Percentiles rank a stretch among this genome's conserved stretches.
Evolutionary conservation across 2,329 filamentous ascomycete species (phyloP).

Genomic region (Aureobasidium sp.): DNA sequence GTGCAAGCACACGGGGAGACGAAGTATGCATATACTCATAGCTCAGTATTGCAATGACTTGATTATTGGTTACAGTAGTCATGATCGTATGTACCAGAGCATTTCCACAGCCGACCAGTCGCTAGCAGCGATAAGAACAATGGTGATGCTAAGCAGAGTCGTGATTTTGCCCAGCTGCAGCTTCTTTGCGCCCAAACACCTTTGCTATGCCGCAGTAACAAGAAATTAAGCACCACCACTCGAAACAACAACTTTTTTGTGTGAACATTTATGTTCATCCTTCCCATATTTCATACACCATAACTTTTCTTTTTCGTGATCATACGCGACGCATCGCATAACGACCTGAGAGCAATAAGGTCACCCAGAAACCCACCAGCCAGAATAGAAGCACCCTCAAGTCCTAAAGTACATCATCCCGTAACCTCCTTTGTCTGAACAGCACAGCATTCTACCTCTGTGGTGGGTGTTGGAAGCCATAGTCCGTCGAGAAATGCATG

Average conservation of each 20-base stretch:
- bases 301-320: neutral
- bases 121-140: neutral
- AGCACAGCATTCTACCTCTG: constrained; percentile 6
- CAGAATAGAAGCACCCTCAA: neutral
- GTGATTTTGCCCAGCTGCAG: neutral
- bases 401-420: neutral
- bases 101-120: neutral
- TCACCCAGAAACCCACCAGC: neutral
- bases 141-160: neutral
- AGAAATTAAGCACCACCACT: neutral
- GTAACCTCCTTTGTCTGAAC: neutral
- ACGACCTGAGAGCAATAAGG: neutral
- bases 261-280: neutral
- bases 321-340: neutral
- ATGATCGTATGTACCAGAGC: neutral
- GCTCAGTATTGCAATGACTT: neutral
- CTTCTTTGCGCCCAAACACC: neutral
- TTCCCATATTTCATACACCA: neutral
- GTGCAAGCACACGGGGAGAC: neutral
- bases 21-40: neutral
- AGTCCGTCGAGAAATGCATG: constrained; percentile 88
- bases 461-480: constrained; percentile 49
- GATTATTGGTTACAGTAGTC: neutral
- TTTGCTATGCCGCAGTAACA: constrained; percentile 4
- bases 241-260: constrained; percentile 5